A percentile compares a stretch with the other conserved stretches of the same genome.
These are phyloP conservation scores for Triticum dicoccoides DNA, from an alignment of 176 grass and related monocot genomes.

Conservation along the genomic window DNA sequence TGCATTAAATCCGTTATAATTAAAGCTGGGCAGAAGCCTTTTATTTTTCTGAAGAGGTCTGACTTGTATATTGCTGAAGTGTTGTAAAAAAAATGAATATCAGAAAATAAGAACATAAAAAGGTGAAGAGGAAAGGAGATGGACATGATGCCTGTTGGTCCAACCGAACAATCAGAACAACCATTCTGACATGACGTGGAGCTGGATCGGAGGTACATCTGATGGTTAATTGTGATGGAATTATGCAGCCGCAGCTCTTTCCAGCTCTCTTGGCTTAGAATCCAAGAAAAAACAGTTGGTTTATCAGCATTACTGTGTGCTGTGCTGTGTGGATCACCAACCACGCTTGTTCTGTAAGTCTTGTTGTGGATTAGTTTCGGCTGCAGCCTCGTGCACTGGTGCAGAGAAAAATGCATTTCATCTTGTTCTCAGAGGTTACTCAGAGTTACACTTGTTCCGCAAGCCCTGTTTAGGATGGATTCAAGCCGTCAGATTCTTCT, in stretches of 20 bases:
- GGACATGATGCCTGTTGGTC: conserved; percentile 1
- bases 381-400: neutral
- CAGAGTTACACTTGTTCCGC: no score
- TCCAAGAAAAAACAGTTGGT: conserved; percentile 3
- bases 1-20: no score
- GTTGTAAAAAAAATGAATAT: neutral
- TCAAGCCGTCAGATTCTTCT: neutral
- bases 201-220: neutral
- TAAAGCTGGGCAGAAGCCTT: no score
- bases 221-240: conserved; percentile 8
- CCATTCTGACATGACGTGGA: conserved; percentile 20
- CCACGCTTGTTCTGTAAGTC: conserved; percentile 19
- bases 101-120: neutral
- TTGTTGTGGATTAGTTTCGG: neutral
- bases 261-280: conserved; percentile 46
- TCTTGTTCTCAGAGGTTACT: neutral
- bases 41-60: neutral
- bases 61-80: neutral
- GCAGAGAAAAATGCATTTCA: neutral
- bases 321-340: neutral
- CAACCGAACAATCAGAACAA: conserved; percentile 27
- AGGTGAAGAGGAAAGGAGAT: neutral
- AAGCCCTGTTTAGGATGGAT: neutral
- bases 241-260: conserved; percentile 19
- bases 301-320: neutral